A percentile compares a stretch with the other conserved stretches of the same genome.
phyloP scores from a whole-genome alignment of 2,329 filamentous ascomycete species.

The Ophiostoma angusticollis region DNA sequence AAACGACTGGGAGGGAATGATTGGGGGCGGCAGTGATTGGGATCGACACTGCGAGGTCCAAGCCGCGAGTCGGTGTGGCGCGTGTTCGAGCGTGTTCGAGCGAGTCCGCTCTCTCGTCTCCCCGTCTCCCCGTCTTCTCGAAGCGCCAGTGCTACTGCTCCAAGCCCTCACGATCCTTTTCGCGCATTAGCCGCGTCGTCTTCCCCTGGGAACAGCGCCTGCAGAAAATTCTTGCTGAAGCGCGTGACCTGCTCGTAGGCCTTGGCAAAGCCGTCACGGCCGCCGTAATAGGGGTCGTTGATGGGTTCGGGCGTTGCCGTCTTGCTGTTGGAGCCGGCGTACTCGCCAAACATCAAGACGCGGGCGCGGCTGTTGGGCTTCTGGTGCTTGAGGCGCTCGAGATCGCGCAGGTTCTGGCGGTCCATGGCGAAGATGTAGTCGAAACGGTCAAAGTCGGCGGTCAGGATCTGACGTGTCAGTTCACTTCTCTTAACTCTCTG shows the following conservation, averaged over 20 bases:
- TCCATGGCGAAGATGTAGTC: conserved; percentile 98
- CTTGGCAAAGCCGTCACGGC: conserved; percentile 61
- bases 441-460: conserved; percentile 67
- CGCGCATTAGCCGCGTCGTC: too few species aligned
- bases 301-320: conserved; percentile 59
- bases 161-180: conserved; percentile 15
- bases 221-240: conserved; percentile 66
- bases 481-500: background rate
- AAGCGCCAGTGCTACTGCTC: too few species aligned
- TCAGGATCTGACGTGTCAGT: conserved; percentile 29
- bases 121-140: too few species aligned
- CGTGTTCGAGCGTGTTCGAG: too few species aligned
- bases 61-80: too few species aligned
- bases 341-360: conserved; percentile 76
- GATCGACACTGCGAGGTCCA: too few species aligned
- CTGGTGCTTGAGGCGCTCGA: conserved; percentile 47
- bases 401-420: conserved; percentile 59
- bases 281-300: conserved; percentile 89
- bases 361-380: conserved; percentile 46
- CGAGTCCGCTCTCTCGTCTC: too few species aligned
- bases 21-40: too few species aligned
- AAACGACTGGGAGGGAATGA: too few species aligned
- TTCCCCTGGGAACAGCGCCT: conserved; percentile 36
- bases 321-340: conserved; percentile 53
- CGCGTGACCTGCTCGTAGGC: conserved; percentile 75